These are phyloP conservation scores for Naegleria lovaniensis DNA, from an alignment of 208 protist genomes.

Conservation along the genomic window DNA sequence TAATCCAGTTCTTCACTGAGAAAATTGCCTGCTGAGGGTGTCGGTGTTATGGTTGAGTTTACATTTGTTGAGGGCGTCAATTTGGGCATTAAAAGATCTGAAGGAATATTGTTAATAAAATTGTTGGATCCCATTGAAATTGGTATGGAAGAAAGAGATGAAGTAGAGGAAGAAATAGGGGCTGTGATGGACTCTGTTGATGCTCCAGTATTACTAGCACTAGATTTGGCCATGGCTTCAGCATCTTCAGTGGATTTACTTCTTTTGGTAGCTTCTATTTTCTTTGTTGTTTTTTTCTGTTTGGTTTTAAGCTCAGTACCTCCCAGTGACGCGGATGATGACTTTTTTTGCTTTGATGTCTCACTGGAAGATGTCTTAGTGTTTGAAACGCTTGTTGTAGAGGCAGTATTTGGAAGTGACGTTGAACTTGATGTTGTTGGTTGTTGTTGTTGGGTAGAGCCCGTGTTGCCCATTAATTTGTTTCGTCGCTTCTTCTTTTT, in stretches of 20 bases:
- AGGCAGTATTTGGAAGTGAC: not conserved
- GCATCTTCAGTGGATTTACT: not conserved
- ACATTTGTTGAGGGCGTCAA: not conserved
- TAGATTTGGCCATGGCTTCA: not conserved
- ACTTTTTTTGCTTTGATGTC: not conserved
- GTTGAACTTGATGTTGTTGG: not conserved
- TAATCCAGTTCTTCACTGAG: not conserved
- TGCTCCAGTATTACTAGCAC: not conserved
- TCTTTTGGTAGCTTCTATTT: not conserved
- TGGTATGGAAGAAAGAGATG: not conserved
- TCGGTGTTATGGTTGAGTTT: no score
- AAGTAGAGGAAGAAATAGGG: not conserved
- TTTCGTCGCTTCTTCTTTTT: not conserved
- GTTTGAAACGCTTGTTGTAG: not conserved
- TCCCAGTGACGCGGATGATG: not conserved
- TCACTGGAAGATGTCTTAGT: not conserved
- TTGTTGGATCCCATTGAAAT: not conserved
- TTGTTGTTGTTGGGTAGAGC: not conserved
- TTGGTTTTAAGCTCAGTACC: not conserved
- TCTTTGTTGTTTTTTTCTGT: conserved; percentile 5
- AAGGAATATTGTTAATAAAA: not conserved
- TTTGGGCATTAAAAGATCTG: not conserved
- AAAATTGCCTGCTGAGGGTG: not conserved
- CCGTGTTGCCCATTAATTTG: not conserved
- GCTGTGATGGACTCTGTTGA: not conserved